Percentiles rank a stretch among this genome's conserved stretches.
These are phyloP conservation scores for Grigorovia yakushimaensis DNA, from an alignment of 805 yeast genomes.

Conservation along the genomic window DNA sequence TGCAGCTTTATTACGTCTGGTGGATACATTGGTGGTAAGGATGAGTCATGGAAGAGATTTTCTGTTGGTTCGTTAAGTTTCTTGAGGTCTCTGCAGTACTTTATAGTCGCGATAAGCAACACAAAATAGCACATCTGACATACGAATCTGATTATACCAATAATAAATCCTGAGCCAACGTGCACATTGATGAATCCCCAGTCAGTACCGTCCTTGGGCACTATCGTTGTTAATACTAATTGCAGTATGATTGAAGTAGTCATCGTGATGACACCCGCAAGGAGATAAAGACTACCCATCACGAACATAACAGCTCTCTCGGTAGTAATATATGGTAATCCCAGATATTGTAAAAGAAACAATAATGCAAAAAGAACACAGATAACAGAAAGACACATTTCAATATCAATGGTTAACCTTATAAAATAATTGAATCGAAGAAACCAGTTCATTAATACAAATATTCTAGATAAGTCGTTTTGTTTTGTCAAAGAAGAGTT, in stretches of 20 bases:
- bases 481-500: neutral
- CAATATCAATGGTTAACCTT: neutral
- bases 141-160: slow-evolving; percentile 11
- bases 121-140: slow-evolving; percentile 6
- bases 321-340: neutral
- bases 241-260: slow-evolving; percentile 8
- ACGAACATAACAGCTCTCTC: neutral
- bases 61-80: neutral
- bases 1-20: neutral
- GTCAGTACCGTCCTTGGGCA: slow-evolving; percentile 4
- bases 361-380: neutral
- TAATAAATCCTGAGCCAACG: slow-evolving; percentile 16
- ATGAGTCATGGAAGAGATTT: neutral
- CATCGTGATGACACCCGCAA: slow-evolving; percentile 9
- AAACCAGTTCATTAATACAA: slow-evolving; percentile 1
- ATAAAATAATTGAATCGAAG: slow-evolving; percentile 8
- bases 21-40: neutral
- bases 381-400: slow-evolving; percentile 2
- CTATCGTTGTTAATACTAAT: slow-evolving; percentile 11
- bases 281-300: neutral
- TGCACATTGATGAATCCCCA: slow-evolving; percentile 16
- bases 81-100: slow-evolving; percentile 3
- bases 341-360: neutral
- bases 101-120: slow-evolving; percentile 5
- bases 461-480: neutral